Base-by-base conservation (phyloP, 1,284 basidiomycete genomes). In the Sanghuangporus weigelae region DNA sequence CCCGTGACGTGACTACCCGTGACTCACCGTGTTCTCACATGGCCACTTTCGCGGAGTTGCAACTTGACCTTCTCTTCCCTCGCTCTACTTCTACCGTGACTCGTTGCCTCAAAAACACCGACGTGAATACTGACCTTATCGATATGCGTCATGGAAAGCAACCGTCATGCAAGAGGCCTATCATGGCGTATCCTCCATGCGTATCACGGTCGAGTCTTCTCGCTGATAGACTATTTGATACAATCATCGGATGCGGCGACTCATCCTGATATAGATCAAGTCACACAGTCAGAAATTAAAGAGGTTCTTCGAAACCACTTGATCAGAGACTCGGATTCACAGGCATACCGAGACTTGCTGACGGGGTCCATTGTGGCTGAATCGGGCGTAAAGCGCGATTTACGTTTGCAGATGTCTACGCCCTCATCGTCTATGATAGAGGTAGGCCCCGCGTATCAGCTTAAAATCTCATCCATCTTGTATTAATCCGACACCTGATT, bases 401-500 rank as follows among this genome's bases (percentile, higher is more conserved):
- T 3, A 66, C 64, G 38, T 19, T 7, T 81, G 58, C 67, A 65
- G 40, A 67, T 71, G 4, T 67, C 71, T 10, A 70, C 76, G 2
- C 79, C 81, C 0, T 76, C 81, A 73, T 75, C 78, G 44, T 76
- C 78, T 62, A 85, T 89, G 78, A 76, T 76, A 57, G 83, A 87
- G 58, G 87, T 88, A 67, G 66, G 79, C 19, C 31, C 14, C 23
- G 35, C 53, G 26, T 39, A 5, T 46, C 16, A 2, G 44, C 44
- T 16, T 3, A 6, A 36, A 54, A 5, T 7, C 16, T 36, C n/a
- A 38, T 11, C 8, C 14, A 11, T 2, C 35, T n/a, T 12, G 6
- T 38, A 31, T 14, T 21, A 0, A 21, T 5, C 16, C 55, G 26
- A 23, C 26, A 40, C 39, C 19, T 6, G 21, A 19, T 19, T 35